These are phyloP conservation scores for Microcyclospora pomicola DNA, from an alignment of 2,329 filamentous ascomycete genomes.

Conservation along the genomic window DNA sequence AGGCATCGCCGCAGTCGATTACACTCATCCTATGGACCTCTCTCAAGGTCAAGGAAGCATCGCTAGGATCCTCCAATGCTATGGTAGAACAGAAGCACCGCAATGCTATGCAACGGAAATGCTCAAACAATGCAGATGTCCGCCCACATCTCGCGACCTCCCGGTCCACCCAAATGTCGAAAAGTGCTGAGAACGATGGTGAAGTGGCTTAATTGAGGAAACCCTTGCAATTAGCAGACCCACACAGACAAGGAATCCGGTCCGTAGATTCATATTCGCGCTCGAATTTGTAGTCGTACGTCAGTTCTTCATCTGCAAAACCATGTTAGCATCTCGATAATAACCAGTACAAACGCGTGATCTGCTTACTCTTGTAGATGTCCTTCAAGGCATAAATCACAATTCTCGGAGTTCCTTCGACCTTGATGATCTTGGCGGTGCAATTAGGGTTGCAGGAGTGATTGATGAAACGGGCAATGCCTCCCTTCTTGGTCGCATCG, in stretches of 20 bases:
- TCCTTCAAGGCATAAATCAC: constrained; percentile 97
- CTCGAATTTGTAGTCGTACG: constrained; percentile 99
- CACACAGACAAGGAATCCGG: constrained; percentile 93
- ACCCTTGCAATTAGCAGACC: constrained; percentile 90
- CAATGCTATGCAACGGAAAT: too few species aligned
- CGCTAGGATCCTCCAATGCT: too few species aligned
- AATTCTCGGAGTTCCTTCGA: constrained; percentile 94
- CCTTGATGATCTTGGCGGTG: constrained; percentile 98
- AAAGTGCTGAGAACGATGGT: too few species aligned
- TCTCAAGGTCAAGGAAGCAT: too few species aligned
- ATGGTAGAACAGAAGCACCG: too few species aligned
- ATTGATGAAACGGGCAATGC: constrained; percentile 97
- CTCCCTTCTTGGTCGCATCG: constrained; percentile 95
- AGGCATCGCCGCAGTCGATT: too few species aligned
- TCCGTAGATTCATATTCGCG: constrained; percentile 89
- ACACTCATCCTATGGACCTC: too few species aligned
- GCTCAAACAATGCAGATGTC: too few species aligned
- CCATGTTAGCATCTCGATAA: constrained; percentile 2
- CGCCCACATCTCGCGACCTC: too few species aligned
- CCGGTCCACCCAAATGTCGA: too few species aligned
- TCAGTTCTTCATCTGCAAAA: constrained; percentile 80
- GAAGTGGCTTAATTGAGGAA: constrained; percentile 66
- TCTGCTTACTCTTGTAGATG: constrained; percentile 74
- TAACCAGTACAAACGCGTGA: constrained; percentile 16
- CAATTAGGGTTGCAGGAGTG: constrained; percentile 97